These are phyloP conservation scores for Diplodia scrobiculata DNA, from an alignment of 2,329 filamentous ascomycete species.

Conservation along the genomic window DNA sequence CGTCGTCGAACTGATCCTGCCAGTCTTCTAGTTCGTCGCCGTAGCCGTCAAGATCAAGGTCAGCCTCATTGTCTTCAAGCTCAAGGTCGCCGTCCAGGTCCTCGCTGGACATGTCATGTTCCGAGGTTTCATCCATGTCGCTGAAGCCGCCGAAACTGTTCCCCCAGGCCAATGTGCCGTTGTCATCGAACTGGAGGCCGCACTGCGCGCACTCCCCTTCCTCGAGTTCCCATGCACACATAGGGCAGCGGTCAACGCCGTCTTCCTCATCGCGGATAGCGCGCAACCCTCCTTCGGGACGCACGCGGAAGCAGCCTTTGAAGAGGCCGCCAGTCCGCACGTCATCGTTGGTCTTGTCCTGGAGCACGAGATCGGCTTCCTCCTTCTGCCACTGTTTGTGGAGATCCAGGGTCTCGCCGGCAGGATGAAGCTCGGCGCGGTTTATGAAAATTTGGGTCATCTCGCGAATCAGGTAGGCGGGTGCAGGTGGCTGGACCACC, in stretches of 20 bases:
- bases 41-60: constrained; percentile 36
- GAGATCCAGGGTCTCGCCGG: constrained; percentile 64
- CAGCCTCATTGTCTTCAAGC: constrained; percentile 39
- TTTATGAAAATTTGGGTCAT: constrained; percentile 65
- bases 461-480: constrained; percentile 66
- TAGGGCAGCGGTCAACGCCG: constrained; percentile 63
- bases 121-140: constrained; percentile 49
- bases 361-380: constrained; percentile 62
- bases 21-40: constrained; percentile 39
- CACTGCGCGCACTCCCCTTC: constrained; percentile 61
- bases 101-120: constrained; percentile 32
- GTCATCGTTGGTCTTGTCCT: constrained; percentile 59
- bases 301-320: constrained; percentile 59
- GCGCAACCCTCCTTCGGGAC: constrained; percentile 21
- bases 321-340: constrained; percentile 61
- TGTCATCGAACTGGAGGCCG: constrained; percentile 54
- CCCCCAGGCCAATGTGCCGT: constrained; percentile 46
- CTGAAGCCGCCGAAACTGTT: constrained; percentile 44
- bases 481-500: constrained; percentile 62
- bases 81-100: constrained; percentile 47
- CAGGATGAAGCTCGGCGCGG: constrained; percentile 62
- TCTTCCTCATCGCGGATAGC: constrained; percentile 50
- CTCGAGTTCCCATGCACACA: constrained; percentile 65
- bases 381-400: constrained; percentile 60
- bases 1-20: constrained; percentile 39